Evolutionary conservation across 345 rosid species (phyloP).

Genomic region (Reutealis trisperma): DNA sequence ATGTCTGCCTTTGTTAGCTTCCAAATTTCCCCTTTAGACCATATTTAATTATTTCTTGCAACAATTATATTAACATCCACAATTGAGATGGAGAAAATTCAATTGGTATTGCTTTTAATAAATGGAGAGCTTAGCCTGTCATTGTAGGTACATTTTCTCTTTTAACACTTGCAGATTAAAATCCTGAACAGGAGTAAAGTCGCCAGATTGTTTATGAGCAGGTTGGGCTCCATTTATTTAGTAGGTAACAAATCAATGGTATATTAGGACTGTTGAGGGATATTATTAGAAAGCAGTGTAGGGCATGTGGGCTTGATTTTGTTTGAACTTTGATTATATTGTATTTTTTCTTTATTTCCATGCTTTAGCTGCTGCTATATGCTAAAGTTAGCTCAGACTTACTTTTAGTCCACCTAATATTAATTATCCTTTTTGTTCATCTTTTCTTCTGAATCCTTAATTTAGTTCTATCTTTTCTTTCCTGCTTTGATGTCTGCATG

Average conservation of each 20-base stretch:
- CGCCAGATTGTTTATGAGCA: neutral
- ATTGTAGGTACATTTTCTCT: neutral
- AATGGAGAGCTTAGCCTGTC: conserved; percentile 17
- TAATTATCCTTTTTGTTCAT: too few species aligned
- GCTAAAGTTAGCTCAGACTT: neutral
- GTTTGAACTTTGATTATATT: neutral
- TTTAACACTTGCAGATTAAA: neutral
- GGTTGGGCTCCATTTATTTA: conserved; percentile 9
- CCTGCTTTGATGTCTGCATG: too few species aligned
- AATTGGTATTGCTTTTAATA: conserved; percentile 10
- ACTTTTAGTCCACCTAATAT: neutral
- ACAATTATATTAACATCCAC: neutral
- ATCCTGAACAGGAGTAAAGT: neutral
- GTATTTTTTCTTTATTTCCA: neutral
- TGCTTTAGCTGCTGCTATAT: neutral
- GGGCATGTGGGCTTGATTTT: conserved; percentile 6
- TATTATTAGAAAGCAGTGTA: conserved; percentile 8
- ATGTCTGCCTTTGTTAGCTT: conserved; percentile 9
- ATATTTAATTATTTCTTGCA: conserved; percentile 12
- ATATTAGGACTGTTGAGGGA: neutral
- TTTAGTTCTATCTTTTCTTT: too few species aligned
- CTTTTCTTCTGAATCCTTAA: too few species aligned
- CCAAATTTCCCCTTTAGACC: neutral
- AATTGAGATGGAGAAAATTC: conserved; percentile 11
- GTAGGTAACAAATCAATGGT: neutral